phyloP scores from a whole-genome alignment of 176 grass and related monocot species.

The Carex pumila region DNA sequence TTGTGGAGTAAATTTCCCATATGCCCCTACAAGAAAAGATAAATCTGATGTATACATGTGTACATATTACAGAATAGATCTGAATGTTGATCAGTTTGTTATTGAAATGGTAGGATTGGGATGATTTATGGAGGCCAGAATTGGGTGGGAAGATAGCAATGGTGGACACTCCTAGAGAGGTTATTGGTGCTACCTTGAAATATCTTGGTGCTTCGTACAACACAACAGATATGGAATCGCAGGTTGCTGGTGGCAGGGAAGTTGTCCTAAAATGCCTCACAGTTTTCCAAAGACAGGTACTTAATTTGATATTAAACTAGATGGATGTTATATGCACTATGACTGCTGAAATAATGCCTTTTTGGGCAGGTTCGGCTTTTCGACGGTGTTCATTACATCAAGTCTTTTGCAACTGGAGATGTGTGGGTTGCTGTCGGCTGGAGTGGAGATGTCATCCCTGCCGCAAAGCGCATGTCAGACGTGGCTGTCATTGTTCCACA shows the following conservation, averaged over 20 bases:
- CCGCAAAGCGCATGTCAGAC: conserved; percentile 82
- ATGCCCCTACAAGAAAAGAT: neutral
- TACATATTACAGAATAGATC: neutral
- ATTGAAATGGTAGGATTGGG: conserved; percentile 58
- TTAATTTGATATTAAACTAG: neutral
- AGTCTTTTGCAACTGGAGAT: conserved; percentile 80
- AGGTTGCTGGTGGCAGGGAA: conserved; percentile 66
- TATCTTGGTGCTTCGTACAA: conserved; percentile 82
- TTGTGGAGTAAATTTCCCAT: neutral
- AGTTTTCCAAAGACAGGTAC: conserved; percentile 68
- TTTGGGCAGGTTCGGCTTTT: conserved; percentile 61
- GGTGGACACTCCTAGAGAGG: conserved; percentile 84
- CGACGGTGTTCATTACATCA: conserved; percentile 80
- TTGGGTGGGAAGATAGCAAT: conserved; percentile 81
- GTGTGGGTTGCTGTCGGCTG: conserved; percentile 93
- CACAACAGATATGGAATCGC: conserved; percentile 50
- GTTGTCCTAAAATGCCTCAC: conserved; percentile 49
- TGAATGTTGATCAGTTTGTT: conserved; percentile 6
- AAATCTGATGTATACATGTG: neutral
- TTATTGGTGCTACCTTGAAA: conserved; percentile 87
- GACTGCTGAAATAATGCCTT: neutral
- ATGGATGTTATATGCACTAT: neutral
- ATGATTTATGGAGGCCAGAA: conserved; percentile 88
- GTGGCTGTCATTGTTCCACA: conserved; percentile 80
- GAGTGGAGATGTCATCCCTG: conserved; percentile 77